phyloP scores from a whole-genome alignment of 352 stramenopile genomes.

The Pythium brachiatum region DNA sequence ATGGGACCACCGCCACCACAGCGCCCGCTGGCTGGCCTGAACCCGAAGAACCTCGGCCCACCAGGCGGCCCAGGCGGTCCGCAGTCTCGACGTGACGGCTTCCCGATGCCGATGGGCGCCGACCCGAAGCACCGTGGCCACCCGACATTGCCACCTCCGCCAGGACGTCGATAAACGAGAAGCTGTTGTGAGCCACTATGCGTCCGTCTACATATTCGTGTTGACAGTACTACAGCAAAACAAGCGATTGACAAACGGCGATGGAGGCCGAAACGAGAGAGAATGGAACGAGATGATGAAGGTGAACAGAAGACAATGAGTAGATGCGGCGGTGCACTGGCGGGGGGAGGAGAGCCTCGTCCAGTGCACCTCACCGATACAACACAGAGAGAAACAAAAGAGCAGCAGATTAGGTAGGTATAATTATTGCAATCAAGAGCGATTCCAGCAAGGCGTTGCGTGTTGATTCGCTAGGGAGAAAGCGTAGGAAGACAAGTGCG shows the following conservation, averaged over 20 bases:
- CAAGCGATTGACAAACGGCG: background rate
- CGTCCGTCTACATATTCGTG: background rate
- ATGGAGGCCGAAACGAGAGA: background rate
- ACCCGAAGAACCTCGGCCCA: constrained; percentile 69
- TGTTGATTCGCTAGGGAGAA: too few species aligned
- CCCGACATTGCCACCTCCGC: constrained; percentile 61
- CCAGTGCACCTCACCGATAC: background rate
- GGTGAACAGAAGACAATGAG: background rate
- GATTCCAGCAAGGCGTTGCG: background rate
- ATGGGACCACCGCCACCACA: constrained; percentile 49
- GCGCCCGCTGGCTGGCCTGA: constrained; percentile 53
- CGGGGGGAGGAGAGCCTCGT: background rate
- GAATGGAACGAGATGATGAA: background rate
- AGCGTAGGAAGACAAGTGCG: too few species aligned
- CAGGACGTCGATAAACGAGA: constrained; percentile 53
- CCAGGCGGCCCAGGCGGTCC: constrained; percentile 36
- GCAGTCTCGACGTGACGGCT: constrained; percentile 51
- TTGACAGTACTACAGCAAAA: constrained; percentile 5
- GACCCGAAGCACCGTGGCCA: constrained; percentile 70
- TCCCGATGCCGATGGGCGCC: constrained; percentile 70
- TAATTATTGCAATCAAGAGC: constrained; percentile 21
- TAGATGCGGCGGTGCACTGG: background rate
- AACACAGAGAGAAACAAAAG: background rate
- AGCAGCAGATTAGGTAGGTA: constrained; percentile 17
- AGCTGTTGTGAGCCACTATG: background rate